Evolutionary conservation across 371 early-diverging fungal species (phyloP), one percentile per base, ranked within the genome.

Genomic region (Syncephalastrum sp.): DNA sequence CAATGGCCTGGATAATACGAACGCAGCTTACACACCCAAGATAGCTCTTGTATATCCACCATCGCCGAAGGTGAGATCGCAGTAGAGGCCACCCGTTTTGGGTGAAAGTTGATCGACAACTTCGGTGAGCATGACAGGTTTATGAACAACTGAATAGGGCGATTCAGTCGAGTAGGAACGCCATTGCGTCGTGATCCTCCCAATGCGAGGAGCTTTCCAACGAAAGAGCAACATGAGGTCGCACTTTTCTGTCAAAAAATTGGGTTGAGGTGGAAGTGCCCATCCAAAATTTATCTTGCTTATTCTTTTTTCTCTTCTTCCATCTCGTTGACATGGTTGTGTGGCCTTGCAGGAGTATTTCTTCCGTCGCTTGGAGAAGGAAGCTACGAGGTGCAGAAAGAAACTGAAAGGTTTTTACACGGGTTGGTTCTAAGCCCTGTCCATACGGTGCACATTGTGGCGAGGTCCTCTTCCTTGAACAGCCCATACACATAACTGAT

Each of bases 41-140:
- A 91, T 59, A 3, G 80, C 81, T 53, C 73, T 64, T 15, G 89
- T 85, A 58, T 89, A 85, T 6, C 89, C 86, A 29, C 91, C 89
- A 50, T 80, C 79, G n/a, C 91, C 91, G 74, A 88, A 91, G 4
- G 89, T 89, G 29, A 82, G 73, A 59, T 89, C 91, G 45, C 80
- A 74, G 21, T 81, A 82, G 5, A 68, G 51, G 5, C 57, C 69
- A 14, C 75, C 77, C 4, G 64, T 15, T 33, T 63, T 52, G 7
- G 80, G 77, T 23, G 65, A 24, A 24, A 79, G 55, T 25, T 68
- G 58, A 2, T 57, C 43, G 4, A 79, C 19, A 0, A 74, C 77
- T 49, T 76, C 60, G 1, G 56, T 52, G 24, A 74, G 56, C 60
- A 79, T 46, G 12, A 76, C 80, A 42, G 77, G 77, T 15, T 63